These are phyloP conservation scores for grape (Vitis vinifera) DNA, from an alignment of 164 flowering plant genomes.

Conservation along the genomic window DNA sequence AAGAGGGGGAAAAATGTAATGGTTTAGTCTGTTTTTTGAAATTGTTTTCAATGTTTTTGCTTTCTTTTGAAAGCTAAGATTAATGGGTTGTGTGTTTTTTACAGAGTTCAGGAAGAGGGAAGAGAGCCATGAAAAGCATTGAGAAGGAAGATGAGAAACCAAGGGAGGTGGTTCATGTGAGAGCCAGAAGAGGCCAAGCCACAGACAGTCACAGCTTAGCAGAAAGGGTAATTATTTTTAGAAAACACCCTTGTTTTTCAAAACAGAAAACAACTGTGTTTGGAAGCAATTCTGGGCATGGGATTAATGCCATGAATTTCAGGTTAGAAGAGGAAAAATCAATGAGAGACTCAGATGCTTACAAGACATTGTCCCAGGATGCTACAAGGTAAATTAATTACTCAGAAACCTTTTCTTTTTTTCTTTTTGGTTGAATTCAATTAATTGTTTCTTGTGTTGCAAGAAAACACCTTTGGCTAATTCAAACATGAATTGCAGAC, in stretches of 20 bases:
- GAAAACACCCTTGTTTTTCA: neutral
- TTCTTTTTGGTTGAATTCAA: neutral
- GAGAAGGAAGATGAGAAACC: conserved; percentile 34
- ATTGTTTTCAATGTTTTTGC: neutral
- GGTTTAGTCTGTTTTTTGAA: neutral
- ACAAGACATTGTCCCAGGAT: conserved; percentile 74
- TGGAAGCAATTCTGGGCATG: neutral
- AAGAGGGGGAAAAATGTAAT: conserved; percentile 29
- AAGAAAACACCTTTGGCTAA: neutral
- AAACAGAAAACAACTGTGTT: neutral
- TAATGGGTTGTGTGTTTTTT: neutral
- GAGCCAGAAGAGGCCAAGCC: conserved; percentile 74
- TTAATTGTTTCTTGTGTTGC: no score
- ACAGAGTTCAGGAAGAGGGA: conserved; percentile 37
- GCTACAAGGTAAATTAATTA: conserved; percentile 49
- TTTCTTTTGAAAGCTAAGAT: neutral
- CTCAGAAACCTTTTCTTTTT: neutral
- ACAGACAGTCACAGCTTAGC: conserved; percentile 75
- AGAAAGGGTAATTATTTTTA: conserved; percentile 50
- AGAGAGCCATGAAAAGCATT: conserved; percentile 23
- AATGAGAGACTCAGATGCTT: conserved; percentile 62
- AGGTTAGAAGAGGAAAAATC: conserved; percentile 73
- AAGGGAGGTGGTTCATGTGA: conserved; percentile 65
- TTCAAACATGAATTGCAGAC: conserved; percentile 24
- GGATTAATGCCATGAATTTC: conserved; percentile 3